Percentiles rank a stretch among this genome's conserved stretches.
Evolutionary conservation across 306 rosid genomes (phyloP).

Genomic region (Fagus crenata): DNA sequence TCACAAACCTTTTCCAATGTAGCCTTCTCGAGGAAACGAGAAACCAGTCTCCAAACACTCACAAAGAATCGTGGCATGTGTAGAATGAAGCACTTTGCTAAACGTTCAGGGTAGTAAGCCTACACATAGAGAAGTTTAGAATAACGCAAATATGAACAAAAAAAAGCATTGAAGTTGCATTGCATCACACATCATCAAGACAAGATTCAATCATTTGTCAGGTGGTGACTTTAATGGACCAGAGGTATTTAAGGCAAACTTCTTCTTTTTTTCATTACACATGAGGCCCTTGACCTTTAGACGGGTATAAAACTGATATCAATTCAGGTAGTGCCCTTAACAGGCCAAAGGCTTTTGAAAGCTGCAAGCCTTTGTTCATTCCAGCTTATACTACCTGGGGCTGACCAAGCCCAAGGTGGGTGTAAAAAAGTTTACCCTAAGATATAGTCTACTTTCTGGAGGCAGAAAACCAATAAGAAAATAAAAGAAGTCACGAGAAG

Average conservation of each 20-base stretch:
- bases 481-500: neutral
- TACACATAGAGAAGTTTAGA: constrained; percentile 32
- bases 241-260: neutral
- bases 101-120: constrained; percentile 94
- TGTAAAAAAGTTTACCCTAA: neutral
- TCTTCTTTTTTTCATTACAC: neutral
- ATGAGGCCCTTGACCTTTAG: neutral
- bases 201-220: neutral
- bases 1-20: constrained; percentile 69
- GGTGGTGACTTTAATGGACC: neutral
- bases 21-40: constrained; percentile 77
- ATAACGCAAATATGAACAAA: neutral
- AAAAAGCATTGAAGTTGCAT: neutral
- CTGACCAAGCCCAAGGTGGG: neutral
- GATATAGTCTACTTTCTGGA: neutral
- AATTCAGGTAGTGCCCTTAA: neutral
- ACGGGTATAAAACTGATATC: neutral
- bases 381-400: neutral
- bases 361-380: neutral
- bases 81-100: constrained; percentile 64
- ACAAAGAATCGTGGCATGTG: constrained; percentile 87
- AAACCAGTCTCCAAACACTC: constrained; percentile 86
- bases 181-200: neutral
- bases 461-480: neutral
- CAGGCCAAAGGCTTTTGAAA: neutral